These are phyloP conservation scores for Kwoniella mangroviensis DNA, from an alignment of 768 basidiomycete species.

Conservation along the genomic window DNA sequence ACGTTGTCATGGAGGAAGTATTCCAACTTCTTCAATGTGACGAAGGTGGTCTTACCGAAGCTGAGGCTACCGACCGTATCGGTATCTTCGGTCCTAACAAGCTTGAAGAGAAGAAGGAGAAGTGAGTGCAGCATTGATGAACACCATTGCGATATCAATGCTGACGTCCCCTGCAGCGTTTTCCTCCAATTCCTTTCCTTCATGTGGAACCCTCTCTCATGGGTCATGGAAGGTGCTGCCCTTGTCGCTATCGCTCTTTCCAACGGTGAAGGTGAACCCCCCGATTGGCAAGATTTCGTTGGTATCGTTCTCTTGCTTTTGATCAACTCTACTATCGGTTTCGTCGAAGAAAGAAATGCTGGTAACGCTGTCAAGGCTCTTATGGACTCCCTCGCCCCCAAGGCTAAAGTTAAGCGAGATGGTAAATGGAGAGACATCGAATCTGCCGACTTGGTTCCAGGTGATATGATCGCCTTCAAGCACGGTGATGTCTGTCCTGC, in stretches of 20 bases:
- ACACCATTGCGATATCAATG: not conserved
- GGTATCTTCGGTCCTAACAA: slow-evolving; percentile 97
- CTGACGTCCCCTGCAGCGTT: slow-evolving; percentile 62
- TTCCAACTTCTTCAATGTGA: slow-evolving; percentile 92
- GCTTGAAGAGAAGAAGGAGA: slow-evolving; percentile 72
- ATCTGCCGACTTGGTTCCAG: slow-evolving; percentile 84
- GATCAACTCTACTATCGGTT: slow-evolving; percentile 96
- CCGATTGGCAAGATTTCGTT: slow-evolving; percentile 97
- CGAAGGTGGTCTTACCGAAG: slow-evolving; percentile 73
- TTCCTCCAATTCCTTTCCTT: slow-evolving; percentile 94
- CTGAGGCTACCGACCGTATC: slow-evolving; percentile 80
- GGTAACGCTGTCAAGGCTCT: slow-evolving; percentile 99
- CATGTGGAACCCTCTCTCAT: slow-evolving; percentile 99
- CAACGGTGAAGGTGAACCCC: slow-evolving; percentile 81
- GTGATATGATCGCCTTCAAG: slow-evolving; percentile 97
- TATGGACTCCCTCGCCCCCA: slow-evolving; percentile 98
- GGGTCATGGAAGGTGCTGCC: slow-evolving; percentile 97
- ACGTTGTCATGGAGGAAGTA: slow-evolving; percentile 93
- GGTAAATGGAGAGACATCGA: slow-evolving; percentile 89
- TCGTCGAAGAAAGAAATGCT: slow-evolving; percentile 95
- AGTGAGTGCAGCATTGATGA: slow-evolving; percentile 35
- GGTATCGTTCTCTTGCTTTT: slow-evolving; percentile 91
- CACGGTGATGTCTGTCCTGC: slow-evolving; percentile 98
- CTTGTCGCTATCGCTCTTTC: slow-evolving; percentile 84
- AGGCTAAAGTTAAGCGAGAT: slow-evolving; percentile 88